Evolutionary conservation across 2,329 filamentous ascomycete genomes (phyloP), one percentile per base, ranked within the genome.

Genomic region (Fusarium abutilonis): DNA sequence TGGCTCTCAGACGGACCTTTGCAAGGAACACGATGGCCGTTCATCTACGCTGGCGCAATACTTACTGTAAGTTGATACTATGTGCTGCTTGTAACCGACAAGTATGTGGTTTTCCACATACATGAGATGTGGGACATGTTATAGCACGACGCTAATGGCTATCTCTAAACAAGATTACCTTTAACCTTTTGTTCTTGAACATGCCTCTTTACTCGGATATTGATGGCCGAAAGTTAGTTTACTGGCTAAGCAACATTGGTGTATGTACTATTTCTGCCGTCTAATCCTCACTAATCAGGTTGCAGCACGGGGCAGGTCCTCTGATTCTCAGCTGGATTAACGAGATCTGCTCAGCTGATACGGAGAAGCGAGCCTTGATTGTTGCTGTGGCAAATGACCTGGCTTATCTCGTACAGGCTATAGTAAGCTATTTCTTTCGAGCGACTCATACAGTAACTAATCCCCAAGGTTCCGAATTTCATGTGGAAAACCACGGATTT

Each of bases 311-410:
- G 4, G 66, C 64, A 2, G 64, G 66, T 4, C 66, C 62, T 19
- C 62, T 68, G 2, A 68, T 68, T 9, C 51, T 68, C 4, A 66
- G 64, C 13, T 68, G 64, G 64, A 66, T 68, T 9, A 68, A 68
- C 15, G 64, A 68, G 15, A 66, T 68, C 2, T 66, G 64, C 26
- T 52, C 52, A 0, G 41, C 46, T 6, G 66, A 68, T 49, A 68
- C 66, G 1, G 66, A 68, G 40, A 68, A 68, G 7, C 56, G 62
- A 36, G 64, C 62, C 2, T 17, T 68, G 0, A 34, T 68, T 3
- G 64, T 68, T 8, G 53, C 42, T 4, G 31, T 57, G 1, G 55
- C 55, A 4, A 60, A 60, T 8, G 55, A 60, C 11, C 35, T 60
- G 0, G 57, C 57, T 3, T 68, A 67, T 21, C 61, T 60, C 6